Conservation (phyloP, 2,329 filamentous ascomycete genomes). For the Fusarium veterinarium region DNA sequence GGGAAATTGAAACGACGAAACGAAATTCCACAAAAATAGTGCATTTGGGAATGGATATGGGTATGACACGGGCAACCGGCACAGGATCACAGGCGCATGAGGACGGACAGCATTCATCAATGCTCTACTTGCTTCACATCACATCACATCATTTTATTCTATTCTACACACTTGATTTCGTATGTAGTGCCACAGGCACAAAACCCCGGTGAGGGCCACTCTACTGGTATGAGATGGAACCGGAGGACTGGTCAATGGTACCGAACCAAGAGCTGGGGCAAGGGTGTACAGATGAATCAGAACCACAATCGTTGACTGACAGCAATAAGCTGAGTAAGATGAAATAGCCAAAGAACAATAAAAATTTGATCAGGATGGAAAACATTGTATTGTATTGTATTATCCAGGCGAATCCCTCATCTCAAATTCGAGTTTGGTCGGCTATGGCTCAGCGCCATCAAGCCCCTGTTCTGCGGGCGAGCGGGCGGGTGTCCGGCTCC, state of each 20-base stretch:
- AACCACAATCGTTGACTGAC: slow-evolving; percentile 27
- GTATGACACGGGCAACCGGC: slow-evolving; percentile 16
- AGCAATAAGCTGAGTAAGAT: slow-evolving; percentile 11
- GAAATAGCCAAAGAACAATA: background rate
- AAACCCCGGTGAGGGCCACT: slow-evolving; percentile 32
- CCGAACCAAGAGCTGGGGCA: slow-evolving; percentile 13
- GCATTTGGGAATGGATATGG: slow-evolving; percentile 25
- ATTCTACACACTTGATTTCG: slow-evolving; percentile 3
- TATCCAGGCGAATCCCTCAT: background rate
- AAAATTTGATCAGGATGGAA: background rate
- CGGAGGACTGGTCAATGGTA: slow-evolving; percentile 30
- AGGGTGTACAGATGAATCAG: slow-evolving; percentile 4
- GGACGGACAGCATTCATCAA: slow-evolving; percentile 39
- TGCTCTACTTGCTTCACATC: slow-evolving; percentile 18
- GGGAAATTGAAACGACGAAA: slow-evolving; percentile 36
- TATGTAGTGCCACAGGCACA: slow-evolving; percentile 34
- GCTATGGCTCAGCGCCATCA: background rate
- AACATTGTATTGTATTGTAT: background rate
- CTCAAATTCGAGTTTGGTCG: background rate
- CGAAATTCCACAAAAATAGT: slow-evolving; percentile 19
- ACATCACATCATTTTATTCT: slow-evolving; percentile 8
- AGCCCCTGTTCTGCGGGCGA: slow-evolving; percentile 8
- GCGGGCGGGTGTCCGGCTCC: slow-evolving; percentile 20
- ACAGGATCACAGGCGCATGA: slow-evolving; percentile 26
- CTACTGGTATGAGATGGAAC: slow-evolving; percentile 29